phyloP scores from a whole-genome alignment of 176 grass and related monocot genomes.

The Thalia dealbata region DNA sequence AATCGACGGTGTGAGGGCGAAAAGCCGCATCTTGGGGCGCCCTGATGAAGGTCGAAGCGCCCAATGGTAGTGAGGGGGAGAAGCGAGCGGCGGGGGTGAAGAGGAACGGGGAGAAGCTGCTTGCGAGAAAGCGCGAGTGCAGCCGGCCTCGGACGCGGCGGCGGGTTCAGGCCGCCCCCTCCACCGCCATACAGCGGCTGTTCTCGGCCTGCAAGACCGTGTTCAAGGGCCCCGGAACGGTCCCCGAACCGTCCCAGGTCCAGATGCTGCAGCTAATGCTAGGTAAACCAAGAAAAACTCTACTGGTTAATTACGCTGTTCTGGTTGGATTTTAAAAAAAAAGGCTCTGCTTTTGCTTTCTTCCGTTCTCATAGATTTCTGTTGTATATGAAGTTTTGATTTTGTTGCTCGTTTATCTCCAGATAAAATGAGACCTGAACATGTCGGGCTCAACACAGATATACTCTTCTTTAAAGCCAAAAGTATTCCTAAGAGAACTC shows the following conservation, averaged over 20 bases:
- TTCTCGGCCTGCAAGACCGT: constrained; percentile 71
- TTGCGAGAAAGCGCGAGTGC: not conserved
- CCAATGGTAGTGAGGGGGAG: constrained; percentile 15
- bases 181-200: constrained; percentile 47
- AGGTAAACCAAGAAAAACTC: constrained; percentile 25
- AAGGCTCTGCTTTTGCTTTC: not conserved
- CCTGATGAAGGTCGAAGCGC: constrained; percentile 39
- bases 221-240: constrained; percentile 61
- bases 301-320: not conserved
- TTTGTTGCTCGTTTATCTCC: constrained; percentile 17
- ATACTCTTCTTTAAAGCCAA: constrained; percentile 36
- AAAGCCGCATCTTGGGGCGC: not conserved
- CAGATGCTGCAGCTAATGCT: constrained; percentile 42
- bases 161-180: constrained; percentile 35
- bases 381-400: too few relatives aligned
- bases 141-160: constrained; percentile 17
- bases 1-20: not conserved
- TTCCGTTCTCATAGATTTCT: not conserved
- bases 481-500: constrained; percentile 18
- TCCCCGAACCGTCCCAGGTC: constrained; percentile 50
- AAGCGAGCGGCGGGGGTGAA: constrained; percentile 7
- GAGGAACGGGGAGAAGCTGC: constrained; percentile 12
- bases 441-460: constrained; percentile 50
- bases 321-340: not conserved
- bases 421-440: constrained; percentile 71